phyloP scores from a whole-genome alignment of 2,329 filamentous ascomycete species.

The Hymenoscyphus repandus region DNA sequence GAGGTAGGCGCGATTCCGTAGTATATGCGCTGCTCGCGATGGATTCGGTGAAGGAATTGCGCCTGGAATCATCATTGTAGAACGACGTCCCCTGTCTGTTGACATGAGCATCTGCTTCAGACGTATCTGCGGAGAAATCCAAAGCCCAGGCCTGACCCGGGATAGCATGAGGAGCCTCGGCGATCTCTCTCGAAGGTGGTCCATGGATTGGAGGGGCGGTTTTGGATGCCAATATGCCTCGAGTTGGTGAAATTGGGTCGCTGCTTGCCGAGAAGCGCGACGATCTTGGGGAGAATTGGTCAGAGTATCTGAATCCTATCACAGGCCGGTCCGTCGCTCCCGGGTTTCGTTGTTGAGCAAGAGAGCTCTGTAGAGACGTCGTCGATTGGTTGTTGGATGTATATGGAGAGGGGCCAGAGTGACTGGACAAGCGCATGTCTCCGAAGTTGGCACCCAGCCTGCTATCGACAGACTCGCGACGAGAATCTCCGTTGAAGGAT shows the following conservation, averaged over 20 bases:
- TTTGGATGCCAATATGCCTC: conserved; percentile 36
- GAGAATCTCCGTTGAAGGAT: conserved; percentile 41
- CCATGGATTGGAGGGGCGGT: conserved; percentile 74
- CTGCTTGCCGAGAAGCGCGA: conserved; percentile 9
- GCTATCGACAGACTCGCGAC: conserved; percentile 75
- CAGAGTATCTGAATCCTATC: conserved; percentile 41
- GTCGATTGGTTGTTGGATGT: conserved; percentile 73
- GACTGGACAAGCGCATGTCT: conserved; percentile 53
- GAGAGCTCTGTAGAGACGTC: conserved; percentile 65
- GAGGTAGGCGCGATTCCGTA: conserved; percentile 64
- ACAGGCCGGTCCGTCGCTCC: conserved; percentile 30
- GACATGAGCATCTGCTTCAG: conserved; percentile 61
- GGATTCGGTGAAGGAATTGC: conserved; percentile 72
- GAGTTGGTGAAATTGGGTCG: conserved; percentile 8
- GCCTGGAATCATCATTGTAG: conserved; percentile 52
- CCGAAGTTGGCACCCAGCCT: conserved; percentile 68
- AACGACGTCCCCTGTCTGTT: conserved; percentile 30
- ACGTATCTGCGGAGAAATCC: conserved; percentile 30
- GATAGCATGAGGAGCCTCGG: conserved; percentile 69
- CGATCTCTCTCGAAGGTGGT: conserved; percentile 58
- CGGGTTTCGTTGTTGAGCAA: conserved; percentile 62
- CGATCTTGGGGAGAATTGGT: conserved; percentile 41
- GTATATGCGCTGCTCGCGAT: conserved; percentile 77
- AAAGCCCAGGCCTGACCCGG: conserved; percentile 84
- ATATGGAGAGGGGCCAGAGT: conserved; percentile 59